These are phyloP conservation scores for Pichia sporocuriosa DNA, from an alignment of 805 yeast species.

Conservation along the genomic window DNA sequence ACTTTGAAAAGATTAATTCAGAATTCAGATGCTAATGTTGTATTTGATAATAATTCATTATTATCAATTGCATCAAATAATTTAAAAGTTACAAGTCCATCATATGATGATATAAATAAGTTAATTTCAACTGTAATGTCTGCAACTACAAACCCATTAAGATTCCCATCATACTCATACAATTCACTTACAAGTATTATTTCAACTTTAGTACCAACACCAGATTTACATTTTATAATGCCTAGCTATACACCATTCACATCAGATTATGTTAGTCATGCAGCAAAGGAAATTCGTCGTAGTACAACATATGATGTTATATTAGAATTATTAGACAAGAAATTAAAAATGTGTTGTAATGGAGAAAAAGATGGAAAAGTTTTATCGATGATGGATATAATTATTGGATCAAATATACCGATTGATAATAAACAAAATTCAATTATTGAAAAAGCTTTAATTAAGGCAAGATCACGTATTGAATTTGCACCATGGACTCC, in stretches of 20 bases:
- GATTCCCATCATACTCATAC: conserved; percentile 84
- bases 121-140: conserved; percentile 81
- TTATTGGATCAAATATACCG: conserved; percentile 43
- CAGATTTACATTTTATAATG: conserved; percentile 67
- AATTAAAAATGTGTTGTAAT: conserved; percentile 59
- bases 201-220: conserved; percentile 79
- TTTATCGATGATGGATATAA: conserved; percentile 63
- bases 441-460: conserved; percentile 48
- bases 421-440: conserved; percentile 5
- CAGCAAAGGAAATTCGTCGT: conserved; percentile 48
- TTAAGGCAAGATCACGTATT: conserved; percentile 54
- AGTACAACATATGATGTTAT: conserved; percentile 81
- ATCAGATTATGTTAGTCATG: conserved; percentile 42
- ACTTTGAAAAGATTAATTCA: conserved; percentile 78
- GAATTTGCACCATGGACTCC: conserved; percentile 85
- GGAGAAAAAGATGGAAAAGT: conserved; percentile 38
- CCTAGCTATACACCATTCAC: conserved; percentile 75
- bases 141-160: conserved; percentile 74
- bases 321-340: conserved; percentile 72
- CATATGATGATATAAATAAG: conserved; percentile 76
- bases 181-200: conserved; percentile 76
- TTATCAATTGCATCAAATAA: conserved; percentile 61
- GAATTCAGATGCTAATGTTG: conserved; percentile 71
- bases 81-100: conserved; percentile 50
- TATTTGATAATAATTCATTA: conserved; percentile 85